Conservation (phyloP, 208 protist genomes). For the Trypanosoma melophagium region DNA sequence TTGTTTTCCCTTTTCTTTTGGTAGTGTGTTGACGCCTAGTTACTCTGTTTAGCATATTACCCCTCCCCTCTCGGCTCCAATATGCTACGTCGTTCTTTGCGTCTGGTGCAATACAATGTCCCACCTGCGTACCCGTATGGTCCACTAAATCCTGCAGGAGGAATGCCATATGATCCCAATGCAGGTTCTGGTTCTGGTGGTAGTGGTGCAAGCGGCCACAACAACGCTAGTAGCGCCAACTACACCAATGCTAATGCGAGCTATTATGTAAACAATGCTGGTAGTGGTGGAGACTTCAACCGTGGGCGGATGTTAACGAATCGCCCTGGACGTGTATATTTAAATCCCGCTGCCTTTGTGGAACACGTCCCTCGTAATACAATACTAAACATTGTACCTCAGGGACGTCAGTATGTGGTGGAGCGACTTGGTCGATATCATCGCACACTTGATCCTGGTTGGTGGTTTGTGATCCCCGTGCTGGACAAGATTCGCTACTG, state of each 20-base stretch:
- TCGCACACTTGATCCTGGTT: constrained; percentile 87
- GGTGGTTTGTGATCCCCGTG: constrained; percentile 91
- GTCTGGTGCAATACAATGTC: constrained; percentile 12
- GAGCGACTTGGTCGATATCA: constrained; percentile 94
- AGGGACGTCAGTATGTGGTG: constrained; percentile 93
- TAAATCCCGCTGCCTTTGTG: constrained; percentile 67
- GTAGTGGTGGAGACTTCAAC: neutral
- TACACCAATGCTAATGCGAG: neutral
- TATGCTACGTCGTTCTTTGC: constrained; percentile 22
- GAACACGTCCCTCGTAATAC: constrained; percentile 72
- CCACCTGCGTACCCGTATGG: constrained; percentile 11
- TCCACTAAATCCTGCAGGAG: neutral
- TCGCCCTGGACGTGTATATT: constrained; percentile 24
- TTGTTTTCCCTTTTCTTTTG: neutral
- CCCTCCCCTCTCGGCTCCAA: neutral
- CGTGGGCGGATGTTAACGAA: constrained; percentile 5
- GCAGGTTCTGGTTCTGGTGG: neutral
- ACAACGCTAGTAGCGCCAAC: neutral
- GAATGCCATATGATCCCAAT: constrained; percentile 6
- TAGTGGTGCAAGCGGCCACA: neutral
- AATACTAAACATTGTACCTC: constrained; percentile 93
- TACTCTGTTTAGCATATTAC: neutral
- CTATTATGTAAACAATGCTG: neutral
- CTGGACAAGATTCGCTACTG: constrained; percentile 94
- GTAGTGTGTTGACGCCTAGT: neutral